These are phyloP conservation scores for Phaseolus coccineus DNA, from an alignment of 331 rosid species.

Conservation along the genomic window DNA sequence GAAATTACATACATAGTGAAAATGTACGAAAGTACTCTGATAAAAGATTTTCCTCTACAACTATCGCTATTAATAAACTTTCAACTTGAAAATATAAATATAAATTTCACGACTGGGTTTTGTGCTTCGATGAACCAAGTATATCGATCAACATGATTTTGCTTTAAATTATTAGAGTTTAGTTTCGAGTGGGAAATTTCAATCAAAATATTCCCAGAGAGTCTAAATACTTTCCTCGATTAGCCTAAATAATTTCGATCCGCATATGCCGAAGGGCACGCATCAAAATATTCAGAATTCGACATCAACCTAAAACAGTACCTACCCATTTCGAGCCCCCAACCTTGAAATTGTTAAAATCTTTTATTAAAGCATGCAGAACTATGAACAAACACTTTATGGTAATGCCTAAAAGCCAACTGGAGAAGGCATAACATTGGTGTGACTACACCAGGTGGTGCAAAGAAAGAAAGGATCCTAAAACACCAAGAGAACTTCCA, in stretches of 20 bases:
- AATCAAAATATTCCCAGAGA: not conserved
- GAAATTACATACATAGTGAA: no score
- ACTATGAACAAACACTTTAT: not conserved
- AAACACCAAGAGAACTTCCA: constrained; percentile 10
- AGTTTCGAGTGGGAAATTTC: not conserved
- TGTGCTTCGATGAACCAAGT: not conserved
- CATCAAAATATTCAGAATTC: not conserved
- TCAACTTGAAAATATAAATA: no score
- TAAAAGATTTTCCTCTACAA: no score
- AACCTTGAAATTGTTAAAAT: not conserved
- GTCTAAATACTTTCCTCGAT: not conserved
- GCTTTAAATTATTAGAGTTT: not conserved
- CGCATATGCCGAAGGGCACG: not conserved
- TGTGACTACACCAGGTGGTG: constrained; percentile 32
- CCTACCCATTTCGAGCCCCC: not conserved
- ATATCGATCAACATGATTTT: not conserved
- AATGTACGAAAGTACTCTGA: no score
- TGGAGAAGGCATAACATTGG: not conserved
- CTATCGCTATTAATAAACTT: no score
- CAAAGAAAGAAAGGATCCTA: not conserved
- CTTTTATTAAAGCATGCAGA: not conserved
- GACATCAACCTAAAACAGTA: not conserved
- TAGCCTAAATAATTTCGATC: not conserved
- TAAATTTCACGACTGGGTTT: not conserved
- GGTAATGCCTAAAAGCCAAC: constrained; percentile 25